Evolutionary conservation across 495 filamentous ascomycete genomes (phyloP).

Genomic region (Penicillium cataractarum): DNA sequence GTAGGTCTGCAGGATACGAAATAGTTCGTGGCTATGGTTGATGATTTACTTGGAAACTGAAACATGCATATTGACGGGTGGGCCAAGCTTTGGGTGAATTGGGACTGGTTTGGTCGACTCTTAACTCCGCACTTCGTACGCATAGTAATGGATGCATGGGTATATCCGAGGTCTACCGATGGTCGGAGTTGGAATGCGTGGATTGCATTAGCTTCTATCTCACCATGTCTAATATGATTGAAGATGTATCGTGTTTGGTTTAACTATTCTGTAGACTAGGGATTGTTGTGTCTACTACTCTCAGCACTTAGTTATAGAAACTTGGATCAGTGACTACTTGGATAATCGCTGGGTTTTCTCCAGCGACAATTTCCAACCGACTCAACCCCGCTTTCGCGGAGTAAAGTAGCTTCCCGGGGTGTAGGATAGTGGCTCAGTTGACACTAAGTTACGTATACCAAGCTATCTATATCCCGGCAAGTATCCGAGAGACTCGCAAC

Average conservation of each 20-base stretch:
- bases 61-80: background rate
- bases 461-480: too few species aligned
- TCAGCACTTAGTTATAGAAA: background rate
- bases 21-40: background rate
- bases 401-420: too few species aligned
- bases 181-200: background rate
- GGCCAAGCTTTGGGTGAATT: constrained; percentile 1
- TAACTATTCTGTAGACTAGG: too few species aligned
- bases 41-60: background rate
- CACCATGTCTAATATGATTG: background rate
- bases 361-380: background rate
- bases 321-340: too few species aligned
- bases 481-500: too few species aligned
- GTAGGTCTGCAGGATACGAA: background rate
- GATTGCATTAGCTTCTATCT: background rate
- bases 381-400: background rate
- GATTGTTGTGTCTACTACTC: background rate
- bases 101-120: too few species aligned
- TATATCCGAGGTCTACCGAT: background rate
- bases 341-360: too few species aligned
- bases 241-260: background rate
- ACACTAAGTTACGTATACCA: too few species aligned
- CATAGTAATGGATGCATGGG: background rate
- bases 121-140: too few species aligned
- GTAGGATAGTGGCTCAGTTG: too few species aligned